Base-by-base conservation (phyloP, 306 rosid genomes). In the Cucumis hystrix region DNA sequence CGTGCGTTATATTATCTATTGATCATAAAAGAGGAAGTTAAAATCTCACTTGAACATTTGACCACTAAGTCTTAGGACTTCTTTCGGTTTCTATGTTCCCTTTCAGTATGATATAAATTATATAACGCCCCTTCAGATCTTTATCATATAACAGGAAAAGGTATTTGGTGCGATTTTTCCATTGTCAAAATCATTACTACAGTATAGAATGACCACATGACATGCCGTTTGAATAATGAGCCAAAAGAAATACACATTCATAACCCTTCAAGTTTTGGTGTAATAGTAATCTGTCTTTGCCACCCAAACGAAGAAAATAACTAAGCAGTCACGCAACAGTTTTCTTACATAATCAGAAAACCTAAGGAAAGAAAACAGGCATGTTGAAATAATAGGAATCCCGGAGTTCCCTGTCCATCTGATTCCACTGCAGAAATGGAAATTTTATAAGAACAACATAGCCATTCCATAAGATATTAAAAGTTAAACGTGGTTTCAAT, bases 341-440 rank as follows among this genome's bases (percentile, higher is more conserved):
- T 80, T 74, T 69, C 73, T 74, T n/a, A 78, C 40, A 51, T 37
- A 64, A 71, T 57, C 69, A 64, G 35, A 66, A 41, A 70, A 55
- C 76, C 84, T 88, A 92, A 65, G 96, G 94, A 83, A 95, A 95
- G 86, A 87, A 92, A 72, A 80, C 8, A 37, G 97, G 95, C 96
- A 92, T 89, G 77, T 95, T 89, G 83, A 59, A 75, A 80, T 92
- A 92, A 86, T 87, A 95, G 0, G 94, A 81, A 18, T 89, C 88
- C 18, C 98, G 87, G 78, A 11, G 79, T 2, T 59, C 83, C 90
- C 12, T 92, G 87, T 87, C 93, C 92, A 89, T 87, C 74, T 90
- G 73, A 86, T 95, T 95, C 97, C 97, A 92, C 95, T 95, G 97
- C 95, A 87, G 58, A 21, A 81, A 47, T 7, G 28, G 39, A 40